phyloP scores from a whole-genome alignment of 163 green algal species.

The Coccomyxa subellipsoidea region DNA sequence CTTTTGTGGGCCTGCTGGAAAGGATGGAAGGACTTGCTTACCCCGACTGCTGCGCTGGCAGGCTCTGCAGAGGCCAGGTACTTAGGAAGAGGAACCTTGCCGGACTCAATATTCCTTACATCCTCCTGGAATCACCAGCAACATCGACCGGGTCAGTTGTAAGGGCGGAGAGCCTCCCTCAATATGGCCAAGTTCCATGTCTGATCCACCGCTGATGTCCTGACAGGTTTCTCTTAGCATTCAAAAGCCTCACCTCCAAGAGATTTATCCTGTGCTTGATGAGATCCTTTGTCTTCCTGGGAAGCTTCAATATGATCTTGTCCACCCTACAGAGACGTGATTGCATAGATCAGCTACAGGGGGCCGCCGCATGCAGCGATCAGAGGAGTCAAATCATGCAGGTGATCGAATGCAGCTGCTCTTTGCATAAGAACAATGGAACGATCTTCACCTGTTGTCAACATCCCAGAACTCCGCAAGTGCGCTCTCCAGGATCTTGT shows the following conservation, averaged over 20 bases:
- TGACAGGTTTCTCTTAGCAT: neutral
- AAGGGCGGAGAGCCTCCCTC: too few relatives aligned
- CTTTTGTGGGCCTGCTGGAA: too few relatives aligned
- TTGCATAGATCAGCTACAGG: neutral
- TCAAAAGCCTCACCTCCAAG: slow-evolving; percentile 32
- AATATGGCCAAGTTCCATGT: slow-evolving; percentile 3
- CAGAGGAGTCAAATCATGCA: neutral
- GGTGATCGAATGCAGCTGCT: neutral
- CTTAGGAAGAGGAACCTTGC: slow-evolving; percentile 47
- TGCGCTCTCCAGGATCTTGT: slow-evolving; percentile 11
- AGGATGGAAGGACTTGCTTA: neutral
- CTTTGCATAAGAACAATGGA: neutral
- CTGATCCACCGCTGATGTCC: too few relatives aligned
- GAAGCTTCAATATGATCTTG: slow-evolving; percentile 42
- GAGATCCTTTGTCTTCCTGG: slow-evolving; percentile 39
- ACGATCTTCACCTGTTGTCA: neutral
- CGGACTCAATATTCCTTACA: slow-evolving; percentile 58
- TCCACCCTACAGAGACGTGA: slow-evolving; percentile 31
- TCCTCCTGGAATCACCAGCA: slow-evolving; percentile 43
- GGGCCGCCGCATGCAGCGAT: neutral
- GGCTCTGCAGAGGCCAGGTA: slow-evolving; percentile 36
- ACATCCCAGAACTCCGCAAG: neutral
- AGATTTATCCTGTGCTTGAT: slow-evolving; percentile 38
- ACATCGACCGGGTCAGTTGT: too few relatives aligned
- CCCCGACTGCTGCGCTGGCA: neutral